Evolutionary conservation across 2,329 filamentous ascomycete genomes (phyloP), one percentile per base, ranked within the genome.

Genomic region (Parascedosporium putredinis): DNA sequence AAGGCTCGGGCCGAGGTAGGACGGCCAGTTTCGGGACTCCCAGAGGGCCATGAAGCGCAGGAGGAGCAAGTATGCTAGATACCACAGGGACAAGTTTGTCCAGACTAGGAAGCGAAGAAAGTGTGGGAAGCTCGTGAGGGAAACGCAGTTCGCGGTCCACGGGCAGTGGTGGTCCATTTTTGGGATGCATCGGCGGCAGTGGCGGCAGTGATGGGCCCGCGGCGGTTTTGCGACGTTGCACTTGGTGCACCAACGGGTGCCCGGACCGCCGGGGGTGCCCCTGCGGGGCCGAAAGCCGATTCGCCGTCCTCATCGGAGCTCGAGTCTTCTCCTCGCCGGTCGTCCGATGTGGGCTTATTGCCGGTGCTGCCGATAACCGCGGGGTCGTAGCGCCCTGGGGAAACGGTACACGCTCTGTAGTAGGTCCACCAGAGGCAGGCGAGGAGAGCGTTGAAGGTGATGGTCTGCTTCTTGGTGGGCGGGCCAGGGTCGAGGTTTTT

Each of bases 161-260:
- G 87, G 86, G 61, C 87, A 93, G 68, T 94, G 86, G 67, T 89
- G 85, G 67, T 90, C 86, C 86, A 90, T 90, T 66, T 81, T 84
- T 33, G 84, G 83, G 45, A 89, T 78, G 64, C 86, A 89, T 57
- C 83, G 79, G 55, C 72, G 71, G 67, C 87, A 94, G 56, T 78
- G 77, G 54, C 81, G 83, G 68, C 88, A 94, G 70, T 94, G 88
- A 71, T 93, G 88, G 1, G 86, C 79, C 55, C 88, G 73, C 1
- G 83, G 80, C 2, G 88, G 86, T 60, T 93, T 93, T 10, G 79
- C 79, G 29, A 78, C 76, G 45, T 78, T 69, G 64, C 88, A 94
- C 64, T 86, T 88, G 55, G 76, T 78, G 68, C 88, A 94, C 84
- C 85, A 91, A 47, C 75, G 67, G 36, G 55, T 31, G 48, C 54